Evolutionary conservation across 805 yeast genomes (phyloP), one percentile per base, ranked within the genome.

Genomic region (Barnettozyma siamensis): DNA sequence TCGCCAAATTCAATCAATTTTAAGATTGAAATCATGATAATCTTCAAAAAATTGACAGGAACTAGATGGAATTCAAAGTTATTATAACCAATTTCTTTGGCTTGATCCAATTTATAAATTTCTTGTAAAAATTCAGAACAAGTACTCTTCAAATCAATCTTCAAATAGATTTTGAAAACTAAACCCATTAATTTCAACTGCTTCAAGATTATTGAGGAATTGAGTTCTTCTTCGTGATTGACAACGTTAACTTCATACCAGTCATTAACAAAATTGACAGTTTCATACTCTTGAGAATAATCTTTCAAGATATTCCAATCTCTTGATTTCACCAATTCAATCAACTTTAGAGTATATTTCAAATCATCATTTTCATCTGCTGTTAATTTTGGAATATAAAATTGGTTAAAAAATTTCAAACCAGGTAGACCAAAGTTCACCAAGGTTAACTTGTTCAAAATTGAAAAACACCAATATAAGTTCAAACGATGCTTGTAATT

Each of bases 381-480:
- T 16, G 55, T 38, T 33, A 70, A 48, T 31, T 63, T 54, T 28
- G 62, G 59, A 17, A 72, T 67, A 12, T 49, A 54, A 29, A 47
- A 45, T 19, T 46, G 42, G 8, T 49, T 49, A 21, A 54, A 54
- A 38, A 54, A 50, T 2, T 45, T 47, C 40, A 46, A 38, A 16
- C 52, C 53, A 31, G 58, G 54, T 30, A 55, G 37, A 7, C 61
- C 61, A 47, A 47, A 53, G 31, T 43, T 35, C 30, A 44, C 32
- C 29, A 46, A 38, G 31, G 59, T 44, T 15, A 51, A 34, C 12
- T 43, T 43, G n/a, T 52, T 46, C 21, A 70, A 49, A n/a, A 67
- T 61, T 31, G 60, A 59, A 44, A 59, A 65, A 42, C 67, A 63
- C 76, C 76, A 71, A 45, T 62, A 72, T 9, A 72, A 46, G 42